Conservation (phyloP, 805 yeast genomes). For the Pichia californica region DNA sequence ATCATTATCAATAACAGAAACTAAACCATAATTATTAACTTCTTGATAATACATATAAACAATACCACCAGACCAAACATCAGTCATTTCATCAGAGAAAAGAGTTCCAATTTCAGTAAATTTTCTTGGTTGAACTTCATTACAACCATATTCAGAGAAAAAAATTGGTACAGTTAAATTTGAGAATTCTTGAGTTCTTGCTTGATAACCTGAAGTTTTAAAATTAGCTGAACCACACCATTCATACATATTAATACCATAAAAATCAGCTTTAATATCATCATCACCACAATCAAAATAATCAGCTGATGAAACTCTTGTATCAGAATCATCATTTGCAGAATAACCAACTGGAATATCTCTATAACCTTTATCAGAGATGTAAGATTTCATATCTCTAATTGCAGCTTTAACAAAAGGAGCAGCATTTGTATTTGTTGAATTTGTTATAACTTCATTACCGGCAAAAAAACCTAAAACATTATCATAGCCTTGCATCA, state of each 20-base stretch:
- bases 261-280: conserved; percentile 66
- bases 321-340: conserved; percentile 65
- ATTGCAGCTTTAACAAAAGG: conserved; percentile 80
- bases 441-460: conserved; percentile 72
- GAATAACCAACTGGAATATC: conserved; percentile 84
- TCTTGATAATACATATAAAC: conserved; percentile 83
- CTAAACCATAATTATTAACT: conserved; percentile 69
- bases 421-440: conserved; percentile 63
- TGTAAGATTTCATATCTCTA: conserved; percentile 69
- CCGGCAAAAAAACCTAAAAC: conserved; percentile 81
- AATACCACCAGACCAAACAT: conserved; percentile 86
- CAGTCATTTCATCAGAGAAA: conserved; percentile 65
- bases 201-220: conserved; percentile 55
- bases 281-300: conserved; percentile 70
- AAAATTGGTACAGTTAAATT: conserved; percentile 67
- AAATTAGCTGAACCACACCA: conserved; percentile 73
- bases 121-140: conserved; percentile 58
- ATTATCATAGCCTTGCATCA: conserved; percentile 62
- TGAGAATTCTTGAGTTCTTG: conserved; percentile 55
- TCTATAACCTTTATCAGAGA: conserved; percentile 56
- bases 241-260: conserved; percentile 85
- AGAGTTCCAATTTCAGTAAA: conserved; percentile 67
- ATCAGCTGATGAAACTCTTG: conserved; percentile 63
- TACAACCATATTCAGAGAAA: conserved; percentile 84
- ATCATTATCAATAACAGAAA: conserved; percentile 39